Evolutionary conservation across 2,329 filamentous ascomycete species (phyloP), one percentile per base, ranked within the genome.

Genomic region (Hypoxylon sp.): DNA sequence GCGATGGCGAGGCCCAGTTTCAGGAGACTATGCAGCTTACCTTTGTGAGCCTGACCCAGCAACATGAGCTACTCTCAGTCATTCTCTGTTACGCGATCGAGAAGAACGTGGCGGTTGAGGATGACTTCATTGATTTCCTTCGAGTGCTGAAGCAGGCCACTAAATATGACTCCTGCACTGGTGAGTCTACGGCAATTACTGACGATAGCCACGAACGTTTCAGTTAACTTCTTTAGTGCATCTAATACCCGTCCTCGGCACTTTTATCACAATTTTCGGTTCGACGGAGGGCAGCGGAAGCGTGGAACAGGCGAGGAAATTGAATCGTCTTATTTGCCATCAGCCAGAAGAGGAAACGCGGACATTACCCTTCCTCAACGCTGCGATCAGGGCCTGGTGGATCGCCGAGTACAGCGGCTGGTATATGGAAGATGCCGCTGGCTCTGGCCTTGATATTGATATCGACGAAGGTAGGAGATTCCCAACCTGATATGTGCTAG

Each of bases 341-440:
- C 85, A 86, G 16, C 81, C 87, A 46, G 91, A 93, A 51, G 87
- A 89, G 64, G 82, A 90, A 42, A 80, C 84, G 14, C 97, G 93
- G 92, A 83, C 85, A 20, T 77, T 97, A 38, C 83, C 89, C 14
- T 91, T 90, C 71, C 85, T 98, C 11, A 91, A 94, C 72, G 92
- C 94, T 46, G 91, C 93, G 2, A 85, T 94, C 11, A 86, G 88
- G 57, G 87, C 91, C 3, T 93, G 92, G 85, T 99, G 96, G 96
- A 85, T 97, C 48, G 90, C 93, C 30, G 93, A 98, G 74, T 97
- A 97, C 79, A 96, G 92, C 70, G 93, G 93, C 2, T 92, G 93
- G 83, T 97, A 94, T 76, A 84, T 92, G 61, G 93, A 97, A 71
- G 87, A 90, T 72, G 85, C 87, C 18, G 84, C 87, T 32, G 83